phyloP scores from a whole-genome alignment of 164 flowering plant genomes.

The Warburgia ugandensis region DNA sequence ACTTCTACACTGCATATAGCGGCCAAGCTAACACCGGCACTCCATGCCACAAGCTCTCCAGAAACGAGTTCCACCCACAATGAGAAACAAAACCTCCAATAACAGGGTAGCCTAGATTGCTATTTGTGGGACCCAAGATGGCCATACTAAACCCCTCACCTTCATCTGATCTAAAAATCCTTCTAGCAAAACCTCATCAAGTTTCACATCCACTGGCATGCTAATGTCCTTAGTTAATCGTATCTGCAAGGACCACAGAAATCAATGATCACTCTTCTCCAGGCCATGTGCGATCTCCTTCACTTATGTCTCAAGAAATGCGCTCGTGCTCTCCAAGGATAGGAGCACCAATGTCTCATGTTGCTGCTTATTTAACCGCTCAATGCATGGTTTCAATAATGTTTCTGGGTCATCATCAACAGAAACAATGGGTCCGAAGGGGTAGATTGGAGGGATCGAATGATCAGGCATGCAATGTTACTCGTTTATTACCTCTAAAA shows the following conservation, averaged over 20 bases:
- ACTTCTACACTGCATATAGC: conserved; percentile 36
- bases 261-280: conserved; percentile 1
- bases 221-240: not conserved
- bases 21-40: conserved; percentile 47
- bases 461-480: conserved; percentile 2
- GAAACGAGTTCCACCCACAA: conserved; percentile 16
- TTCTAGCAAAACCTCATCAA: conserved; percentile 7
- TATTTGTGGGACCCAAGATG: conserved; percentile 11
- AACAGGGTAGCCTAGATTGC: conserved; percentile 3
- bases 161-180: conserved; percentile 9
- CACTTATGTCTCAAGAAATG: conserved; percentile 11
- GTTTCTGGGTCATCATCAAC: not conserved
- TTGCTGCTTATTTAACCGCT: conserved; percentile 8
- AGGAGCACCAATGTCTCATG: conserved; percentile 5
- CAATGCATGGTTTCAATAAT: not conserved
- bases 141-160: conserved; percentile 11
- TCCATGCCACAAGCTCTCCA: conserved; percentile 14
- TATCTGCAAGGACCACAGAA: conserved; percentile 4
- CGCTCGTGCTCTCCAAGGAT: conserved; percentile 11
- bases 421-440: not conserved
- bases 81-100: conserved; percentile 14
- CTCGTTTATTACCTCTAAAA: not conserved
- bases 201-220: not conserved
- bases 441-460: not conserved
- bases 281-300: conserved; percentile 14